Evolutionary conservation across 495 filamentous ascomycete genomes (phyloP), one percentile per base, ranked within the genome.

Genomic region (Talaromyces proteolyticus): DNA sequence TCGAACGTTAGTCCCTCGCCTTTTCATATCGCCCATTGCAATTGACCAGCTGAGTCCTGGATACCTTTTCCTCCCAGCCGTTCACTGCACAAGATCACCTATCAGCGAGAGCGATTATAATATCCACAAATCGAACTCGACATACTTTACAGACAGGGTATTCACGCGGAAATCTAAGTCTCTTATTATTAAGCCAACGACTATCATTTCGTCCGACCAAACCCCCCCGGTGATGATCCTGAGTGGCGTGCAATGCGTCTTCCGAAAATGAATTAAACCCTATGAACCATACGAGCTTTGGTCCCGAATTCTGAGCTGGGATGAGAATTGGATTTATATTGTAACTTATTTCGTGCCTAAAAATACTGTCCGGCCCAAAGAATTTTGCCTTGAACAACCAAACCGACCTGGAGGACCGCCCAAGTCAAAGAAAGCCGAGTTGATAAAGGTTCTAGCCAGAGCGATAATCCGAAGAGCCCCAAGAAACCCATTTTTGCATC

Each of bases 101-200:
- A 63, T 87, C 11, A 73, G 79, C 56, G 88, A 93, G 62, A 81
- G 77, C 58, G 88, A 93, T 67, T 86, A 89, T 69, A 92, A 93
- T 71, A 51, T 88, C 34, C 88, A 93, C 77, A 93, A 93, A 61
- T 85, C 79, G 56, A 93, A 93, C 70, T 79, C 72, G 49, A 93
- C 88, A 3, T 93, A 89, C 74, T 91, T 91, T 64, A 70, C 82
- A 58, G 88, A 92, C 64, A 77, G 91, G 14, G 88, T 92, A 65
- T 75, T 88, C 38, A 74, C 76, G 38, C 83, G 88, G 12, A 80
- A 78, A 0, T 80, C 88, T 54, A 68, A 87, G 2, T 63, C 41
- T 24, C 80, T 38, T 72, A 65, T 45, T 76, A 77, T 53, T 65
- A 54, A 3, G 49, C 68, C 1, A 44, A 75, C 69, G 17, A 64